Conservation (phyloP, 179 eudicot species). For the Beta lomatogona region DNA sequence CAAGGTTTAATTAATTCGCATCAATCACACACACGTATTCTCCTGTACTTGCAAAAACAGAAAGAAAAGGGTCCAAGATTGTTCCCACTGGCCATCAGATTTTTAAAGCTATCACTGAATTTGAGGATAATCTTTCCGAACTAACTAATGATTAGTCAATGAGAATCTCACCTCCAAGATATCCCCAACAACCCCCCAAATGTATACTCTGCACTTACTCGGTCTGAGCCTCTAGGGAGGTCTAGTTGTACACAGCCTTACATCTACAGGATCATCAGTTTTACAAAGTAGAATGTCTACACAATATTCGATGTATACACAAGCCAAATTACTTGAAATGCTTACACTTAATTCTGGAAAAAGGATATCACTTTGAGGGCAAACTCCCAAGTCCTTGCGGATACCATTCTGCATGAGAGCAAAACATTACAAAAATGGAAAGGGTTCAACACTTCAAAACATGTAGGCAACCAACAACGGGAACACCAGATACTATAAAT, state of each 20-base stretch:
- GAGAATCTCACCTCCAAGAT: not conserved
- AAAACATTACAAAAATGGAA: not conserved
- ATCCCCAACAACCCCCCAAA: not conserved
- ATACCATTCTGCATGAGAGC: conserved; percentile 66
- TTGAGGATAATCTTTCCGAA: not conserved
- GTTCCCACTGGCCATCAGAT: not conserved
- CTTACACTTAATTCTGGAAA: conserved; percentile 94
- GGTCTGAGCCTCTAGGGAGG: not conserved
- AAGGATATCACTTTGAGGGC: conserved; percentile 97
- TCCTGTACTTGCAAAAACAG: not conserved
- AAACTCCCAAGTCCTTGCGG: conserved; percentile 93
- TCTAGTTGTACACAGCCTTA: not conserved
- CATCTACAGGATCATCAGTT: not conserved
- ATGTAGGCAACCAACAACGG: not conserved
- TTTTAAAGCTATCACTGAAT: not conserved
- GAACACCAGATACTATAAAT: not conserved
- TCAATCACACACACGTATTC: not conserved
- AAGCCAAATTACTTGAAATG: not conserved
- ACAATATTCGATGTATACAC: not conserved
- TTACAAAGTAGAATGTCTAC: not conserved
- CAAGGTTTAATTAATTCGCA: no score
- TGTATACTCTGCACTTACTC: not conserved
- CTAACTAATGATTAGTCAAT: not conserved
- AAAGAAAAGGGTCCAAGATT: not conserved
- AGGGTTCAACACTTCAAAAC: not conserved